Percentiles rank a stretch among this genome's conserved stretches.
Evolutionary conservation across 2,329 filamentous ascomycete species (phyloP).

Genomic region (Ceratocystis diversiconidia): DNA sequence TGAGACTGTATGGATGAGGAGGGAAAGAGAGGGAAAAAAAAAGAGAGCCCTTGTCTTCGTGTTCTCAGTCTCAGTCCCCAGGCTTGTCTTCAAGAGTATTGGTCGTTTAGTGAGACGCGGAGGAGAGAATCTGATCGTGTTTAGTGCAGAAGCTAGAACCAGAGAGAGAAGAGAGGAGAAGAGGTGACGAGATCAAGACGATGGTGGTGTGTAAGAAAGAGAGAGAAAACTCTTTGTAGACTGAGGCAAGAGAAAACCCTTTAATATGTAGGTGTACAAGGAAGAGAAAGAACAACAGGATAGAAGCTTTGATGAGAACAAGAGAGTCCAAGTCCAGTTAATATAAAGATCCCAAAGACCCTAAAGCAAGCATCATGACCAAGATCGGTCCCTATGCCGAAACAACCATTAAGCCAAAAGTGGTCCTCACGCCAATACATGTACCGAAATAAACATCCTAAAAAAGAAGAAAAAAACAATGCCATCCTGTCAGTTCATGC

Average conservation of each 20-base stretch:
- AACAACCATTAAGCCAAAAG: not conserved
- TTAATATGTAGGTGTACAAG: not conserved
- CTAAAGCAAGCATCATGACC: not conserved
- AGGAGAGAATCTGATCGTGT: not conserved
- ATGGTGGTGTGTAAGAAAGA: not conserved
- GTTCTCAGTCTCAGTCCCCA: not conserved
- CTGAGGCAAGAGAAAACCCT: no score
- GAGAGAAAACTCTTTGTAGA: no score
- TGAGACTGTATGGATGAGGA: not conserved
- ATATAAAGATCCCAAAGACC: no score
- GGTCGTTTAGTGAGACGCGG: no score
- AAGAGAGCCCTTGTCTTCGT: not conserved
- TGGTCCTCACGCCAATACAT: no score
- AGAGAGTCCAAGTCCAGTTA: no score
- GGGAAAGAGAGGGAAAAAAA: not conserved
- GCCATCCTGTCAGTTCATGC: conserved; percentile 2
- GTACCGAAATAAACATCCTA: not conserved
- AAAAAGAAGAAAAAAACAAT: not conserved
- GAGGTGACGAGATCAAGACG: not conserved
- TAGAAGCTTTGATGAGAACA: no score
- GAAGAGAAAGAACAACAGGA: no score
- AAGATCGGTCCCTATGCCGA: not conserved
- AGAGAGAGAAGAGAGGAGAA: not conserved
- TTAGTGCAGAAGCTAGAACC: conserved; percentile 1
- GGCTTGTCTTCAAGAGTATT: not conserved